These are phyloP conservation scores for Ballota nigra DNA, from an alignment of 257 asterid genomes.

Conservation along the genomic window DNA sequence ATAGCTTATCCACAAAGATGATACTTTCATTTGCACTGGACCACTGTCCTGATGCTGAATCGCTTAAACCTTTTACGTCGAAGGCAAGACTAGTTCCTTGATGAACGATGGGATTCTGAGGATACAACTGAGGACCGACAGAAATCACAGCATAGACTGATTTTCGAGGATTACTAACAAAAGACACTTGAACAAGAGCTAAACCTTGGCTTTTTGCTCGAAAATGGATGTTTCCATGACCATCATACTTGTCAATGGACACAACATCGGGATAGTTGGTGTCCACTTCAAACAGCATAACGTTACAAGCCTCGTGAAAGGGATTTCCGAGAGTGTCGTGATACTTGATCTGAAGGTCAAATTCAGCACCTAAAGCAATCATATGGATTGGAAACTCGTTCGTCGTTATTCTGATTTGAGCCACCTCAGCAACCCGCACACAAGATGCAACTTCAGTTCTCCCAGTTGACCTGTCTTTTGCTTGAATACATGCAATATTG, in stretches of 20 bases:
- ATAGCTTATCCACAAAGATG: conserved; percentile 42
- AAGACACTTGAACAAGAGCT: conserved; percentile 63
- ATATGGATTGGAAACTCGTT: conserved; percentile 49
- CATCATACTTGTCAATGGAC: conserved; percentile 37
- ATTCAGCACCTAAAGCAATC: conserved; percentile 62
- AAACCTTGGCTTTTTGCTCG: conserved; percentile 56
- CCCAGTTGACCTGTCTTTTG: conserved; percentile 69
- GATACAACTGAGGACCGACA: conserved; percentile 71
- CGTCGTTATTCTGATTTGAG: conserved; percentile 59
- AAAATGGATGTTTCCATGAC: conserved; percentile 48
- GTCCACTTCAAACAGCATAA: conserved; percentile 58
- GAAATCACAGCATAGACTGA: conserved; percentile 62
- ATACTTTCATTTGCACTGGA: conserved; percentile 63
- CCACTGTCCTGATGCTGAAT: conserved; percentile 63
- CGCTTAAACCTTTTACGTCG: conserved; percentile 51
- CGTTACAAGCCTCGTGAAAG: conserved; percentile 72
- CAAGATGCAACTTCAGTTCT: conserved; percentile 86
- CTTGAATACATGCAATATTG: conserved; percentile 74
- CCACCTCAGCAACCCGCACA: conserved; percentile 77
- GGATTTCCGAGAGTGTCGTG: conserved; percentile 72
- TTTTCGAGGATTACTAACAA: conserved; percentile 47
- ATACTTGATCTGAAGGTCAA: conserved; percentile 58
- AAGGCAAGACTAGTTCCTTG: conserved; percentile 61
- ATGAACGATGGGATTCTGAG: conserved; percentile 62
- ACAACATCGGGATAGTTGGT: conserved; percentile 71